Percentiles rank a stretch among this genome's conserved stretches.
phyloP scores from a whole-genome alignment of 805 yeast genomes.

The Saccharomycopsis capsularis region DNA sequence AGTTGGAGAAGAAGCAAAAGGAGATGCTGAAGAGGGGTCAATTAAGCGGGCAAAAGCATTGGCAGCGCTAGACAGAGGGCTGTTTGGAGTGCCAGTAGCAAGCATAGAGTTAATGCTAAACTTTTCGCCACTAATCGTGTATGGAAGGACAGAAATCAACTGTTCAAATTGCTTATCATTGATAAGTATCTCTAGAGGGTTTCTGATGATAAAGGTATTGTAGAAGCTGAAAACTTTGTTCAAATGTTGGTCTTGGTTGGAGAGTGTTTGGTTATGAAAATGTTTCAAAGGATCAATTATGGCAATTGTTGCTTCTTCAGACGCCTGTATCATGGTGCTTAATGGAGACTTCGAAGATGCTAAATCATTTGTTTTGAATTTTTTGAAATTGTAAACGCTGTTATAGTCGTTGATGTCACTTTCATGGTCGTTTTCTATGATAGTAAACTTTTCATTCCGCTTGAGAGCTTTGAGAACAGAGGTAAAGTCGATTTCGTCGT shows the following conservation, averaged over 20 bases:
- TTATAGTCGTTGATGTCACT: too few species aligned
- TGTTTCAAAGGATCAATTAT: neutral
- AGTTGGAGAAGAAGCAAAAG: too few species aligned
- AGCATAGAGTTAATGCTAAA: neutral
- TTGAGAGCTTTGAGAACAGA: neutral
- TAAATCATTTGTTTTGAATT: too few species aligned
- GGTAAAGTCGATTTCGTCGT: neutral
- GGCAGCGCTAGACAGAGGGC: too few species aligned
- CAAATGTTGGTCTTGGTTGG: neutral
- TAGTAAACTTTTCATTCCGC: neutral
- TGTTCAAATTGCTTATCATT: neutral
- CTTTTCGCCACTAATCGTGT: neutral
- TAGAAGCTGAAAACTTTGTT: slow-evolving; percentile 6
- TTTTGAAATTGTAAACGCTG: too few species aligned
- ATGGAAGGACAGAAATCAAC: neutral
- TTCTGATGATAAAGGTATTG: slow-evolving; percentile 22
- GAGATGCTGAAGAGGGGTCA: too few species aligned
- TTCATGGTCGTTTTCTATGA: neutral
- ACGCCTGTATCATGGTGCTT: too few species aligned
- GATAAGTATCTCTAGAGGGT: slow-evolving; percentile 20
- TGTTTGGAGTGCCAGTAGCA: neutral
- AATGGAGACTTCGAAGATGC: too few species aligned
- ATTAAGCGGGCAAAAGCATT: too few species aligned
- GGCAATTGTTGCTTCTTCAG: neutral
- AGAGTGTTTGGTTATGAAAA: too few species aligned